Percentiles rank a stretch among this genome's conserved stretches.
Conservation (phyloP, 2,329 filamentous ascomycete species). For the Leptographium flavum region DNA sequence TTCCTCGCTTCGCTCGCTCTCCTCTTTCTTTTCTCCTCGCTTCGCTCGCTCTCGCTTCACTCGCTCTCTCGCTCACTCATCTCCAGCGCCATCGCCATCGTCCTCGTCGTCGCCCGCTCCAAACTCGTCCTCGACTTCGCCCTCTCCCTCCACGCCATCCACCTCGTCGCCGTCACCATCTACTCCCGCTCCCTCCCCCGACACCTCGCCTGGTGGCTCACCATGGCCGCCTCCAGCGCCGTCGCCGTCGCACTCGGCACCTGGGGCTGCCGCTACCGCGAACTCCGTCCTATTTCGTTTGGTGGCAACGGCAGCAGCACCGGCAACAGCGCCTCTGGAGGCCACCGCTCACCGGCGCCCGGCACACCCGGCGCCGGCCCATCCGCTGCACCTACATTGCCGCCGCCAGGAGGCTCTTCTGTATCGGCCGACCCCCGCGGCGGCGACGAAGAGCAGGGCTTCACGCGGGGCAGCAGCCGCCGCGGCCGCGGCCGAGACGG, state of each 20-base stretch:
- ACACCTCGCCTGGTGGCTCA: conserved; percentile 75
- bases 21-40: background rate
- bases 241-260: conserved; percentile 51
- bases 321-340: too few relatives aligned
- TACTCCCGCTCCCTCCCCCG: conserved; percentile 66
- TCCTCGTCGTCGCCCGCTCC: conserved; percentile 71
- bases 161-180: conserved; percentile 38
- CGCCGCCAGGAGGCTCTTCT: background rate
- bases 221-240: conserved; percentile 32
- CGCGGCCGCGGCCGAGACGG: conserved; percentile 39
- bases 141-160: conserved; percentile 48
- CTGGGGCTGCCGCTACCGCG: conserved; percentile 84
- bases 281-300: conserved; percentile 79
- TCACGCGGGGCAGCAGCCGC: conserved; percentile 32
- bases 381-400: conserved; percentile 5
- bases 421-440: conserved; percentile 6
- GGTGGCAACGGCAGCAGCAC: conserved; percentile 40
- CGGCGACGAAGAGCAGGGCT: conserved; percentile 34
- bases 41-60: background rate
- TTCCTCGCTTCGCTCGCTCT: background rate
- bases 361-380: conserved; percentile 7
- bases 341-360: conserved; percentile 9
- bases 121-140: conserved; percentile 95
- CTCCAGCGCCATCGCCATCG: conserved; percentile 63
- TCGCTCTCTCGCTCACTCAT: background rate